Evolutionary conservation across 106 monocot genomes (phyloP), one percentile per base, ranked within the genome.

Genomic region (Amphibolis antarctica): DNA sequence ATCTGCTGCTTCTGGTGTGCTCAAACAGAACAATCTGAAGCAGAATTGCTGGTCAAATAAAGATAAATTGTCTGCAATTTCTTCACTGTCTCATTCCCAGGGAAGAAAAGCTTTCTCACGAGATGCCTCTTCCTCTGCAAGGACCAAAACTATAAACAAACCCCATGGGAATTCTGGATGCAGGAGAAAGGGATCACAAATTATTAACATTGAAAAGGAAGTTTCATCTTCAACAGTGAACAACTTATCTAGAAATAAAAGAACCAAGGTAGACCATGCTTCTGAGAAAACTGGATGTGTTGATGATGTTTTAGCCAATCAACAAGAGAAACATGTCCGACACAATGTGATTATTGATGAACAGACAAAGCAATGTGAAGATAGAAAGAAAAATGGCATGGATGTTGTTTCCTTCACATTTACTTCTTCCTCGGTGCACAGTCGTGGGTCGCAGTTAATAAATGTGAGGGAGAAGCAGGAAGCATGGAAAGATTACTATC

Each of bases 1-100:
- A 46, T 44, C 71, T 13, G 54, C 50, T 71, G 20, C 70, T 44
- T 83, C 88, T 17, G 29, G 63, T 68, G 76, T 79, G 27, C 77
- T 81, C 27, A 82, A 73, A 66, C 93, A 89, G 74, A 94, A 94
- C 63, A 83, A 84, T 60, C 77, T 73, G 54, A 94, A 89, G 55
- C 86, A 94, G 51, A 89, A 84, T 65, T 76, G 51, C 47, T 20
- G 42, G 26, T 46, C 66, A 36, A 65, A 31, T 45, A 94, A 75
- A 69, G 71, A 76, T 28, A 94, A 79, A 70, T 50, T 63, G 49
- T 15, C 48, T 46, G 53, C 66, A 10, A 71, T 59, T 30, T 71
- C 73, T 43, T 67, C 76, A 3, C 20, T 20, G n/a, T 67, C 76
- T 46, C 78, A 65, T 26, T 70, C 75, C 60, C 83, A 79, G n/a